Percentiles rank a stretch among this genome's conserved stretches.
These are phyloP conservation scores for Parasarocladium wereldwijsianum DNA, from an alignment of 2,329 filamentous ascomycete genomes.

Conservation along the genomic window DNA sequence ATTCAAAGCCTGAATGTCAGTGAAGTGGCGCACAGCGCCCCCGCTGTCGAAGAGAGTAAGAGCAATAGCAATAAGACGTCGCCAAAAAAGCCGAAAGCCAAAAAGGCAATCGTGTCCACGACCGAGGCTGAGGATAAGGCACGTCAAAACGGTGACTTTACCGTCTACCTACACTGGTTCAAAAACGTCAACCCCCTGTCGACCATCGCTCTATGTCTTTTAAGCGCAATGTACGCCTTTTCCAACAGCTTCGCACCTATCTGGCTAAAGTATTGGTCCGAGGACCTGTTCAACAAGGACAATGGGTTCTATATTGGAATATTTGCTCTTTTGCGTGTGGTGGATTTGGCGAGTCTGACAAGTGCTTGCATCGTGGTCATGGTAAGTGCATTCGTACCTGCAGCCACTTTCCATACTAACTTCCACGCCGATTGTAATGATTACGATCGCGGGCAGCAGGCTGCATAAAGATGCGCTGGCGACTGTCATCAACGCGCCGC, in stretches of 20 bases:
- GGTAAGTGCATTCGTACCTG: too few relatives aligned
- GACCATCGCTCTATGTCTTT: conserved; percentile 9
- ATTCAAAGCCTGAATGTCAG: conserved; percentile 20
- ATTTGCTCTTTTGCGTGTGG: conserved; percentile 12
- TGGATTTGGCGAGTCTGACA: conserved; percentile 9
- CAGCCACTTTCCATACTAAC: too few relatives aligned
- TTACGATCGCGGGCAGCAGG: conserved; percentile 14
- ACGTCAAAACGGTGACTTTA: conserved; percentile 16
- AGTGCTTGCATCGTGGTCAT: conserved; percentile 9
- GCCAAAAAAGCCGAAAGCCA: too few relatives aligned
- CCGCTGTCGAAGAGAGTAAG: neutral
- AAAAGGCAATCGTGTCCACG: neutral
- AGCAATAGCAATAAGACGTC: neutral
- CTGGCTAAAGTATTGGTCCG: conserved; percentile 27
- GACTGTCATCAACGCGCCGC: conserved; percentile 21
- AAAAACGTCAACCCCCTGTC: conserved; percentile 10
- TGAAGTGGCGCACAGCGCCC: neutral
- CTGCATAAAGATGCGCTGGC: conserved; percentile 18
- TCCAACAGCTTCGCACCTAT: conserved; percentile 16
- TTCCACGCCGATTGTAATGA: conserved; percentile 14
- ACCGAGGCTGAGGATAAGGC: conserved; percentile 9
- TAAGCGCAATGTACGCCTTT: conserved; percentile 12
- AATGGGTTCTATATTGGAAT: conserved; percentile 17
- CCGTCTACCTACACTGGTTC: conserved; percentile 21
- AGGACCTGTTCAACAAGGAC: conserved; percentile 10